Percentiles rank a stretch among this genome's conserved stretches.
Conservation (phyloP, 495 filamentous ascomycete species). For the Margaritispora aquatica region DNA sequence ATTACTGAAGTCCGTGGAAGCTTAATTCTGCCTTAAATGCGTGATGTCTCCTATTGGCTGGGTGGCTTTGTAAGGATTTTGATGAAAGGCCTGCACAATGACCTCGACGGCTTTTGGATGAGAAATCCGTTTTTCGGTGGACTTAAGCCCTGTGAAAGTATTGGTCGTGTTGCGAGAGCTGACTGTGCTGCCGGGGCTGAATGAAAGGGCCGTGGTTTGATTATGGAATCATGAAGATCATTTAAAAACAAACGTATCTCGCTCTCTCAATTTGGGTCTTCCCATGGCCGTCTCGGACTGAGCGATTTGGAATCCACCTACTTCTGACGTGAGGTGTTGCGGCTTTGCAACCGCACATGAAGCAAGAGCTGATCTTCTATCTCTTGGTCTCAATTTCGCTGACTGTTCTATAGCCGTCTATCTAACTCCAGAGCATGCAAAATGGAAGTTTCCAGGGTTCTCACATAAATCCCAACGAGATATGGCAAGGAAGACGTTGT, state of each 20-base stretch:
- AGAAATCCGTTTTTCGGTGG: neutral
- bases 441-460: too few relatives aligned
- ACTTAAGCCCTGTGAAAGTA: neutral
- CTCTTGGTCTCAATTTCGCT: neutral
- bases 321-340: neutral
- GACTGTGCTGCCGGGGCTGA: constrained; percentile 7
- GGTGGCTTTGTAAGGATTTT: neutral
- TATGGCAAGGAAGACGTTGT: neutral
- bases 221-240: neutral
- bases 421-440: neutral
- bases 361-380: neutral
- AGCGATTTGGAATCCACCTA: neutral
- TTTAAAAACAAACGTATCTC: neutral
- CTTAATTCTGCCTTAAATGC: constrained; percentile 5
- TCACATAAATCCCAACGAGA: neutral
- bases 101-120: neutral
- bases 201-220: constrained; percentile 1
- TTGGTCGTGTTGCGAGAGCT: neutral
- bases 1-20: neutral
- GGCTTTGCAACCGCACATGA: neutral
- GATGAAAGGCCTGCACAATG: constrained; percentile 5
- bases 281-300: neutral
- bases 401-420: neutral
- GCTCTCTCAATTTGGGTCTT: neutral
- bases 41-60: neutral